A percentile compares a stretch with the other conserved stretches of the same genome.
These are phyloP conservation scores for Medicago ruthenica DNA, from an alignment of 306 rosid species.

Conservation along the genomic window DNA sequence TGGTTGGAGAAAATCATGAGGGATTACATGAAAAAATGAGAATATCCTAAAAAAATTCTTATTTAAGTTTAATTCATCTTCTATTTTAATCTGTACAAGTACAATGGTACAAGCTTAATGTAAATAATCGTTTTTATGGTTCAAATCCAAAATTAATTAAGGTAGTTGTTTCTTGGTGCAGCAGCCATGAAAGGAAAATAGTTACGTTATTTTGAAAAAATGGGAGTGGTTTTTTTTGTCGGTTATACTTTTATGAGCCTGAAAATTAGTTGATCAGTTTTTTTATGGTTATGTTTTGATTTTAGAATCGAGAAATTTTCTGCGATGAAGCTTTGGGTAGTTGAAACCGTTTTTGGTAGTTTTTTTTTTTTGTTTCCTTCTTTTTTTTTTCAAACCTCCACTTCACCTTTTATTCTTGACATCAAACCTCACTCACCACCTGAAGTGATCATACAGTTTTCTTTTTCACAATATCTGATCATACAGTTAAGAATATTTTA, in stretches of 20 bases:
- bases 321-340: not conserved
- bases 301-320: not conserved
- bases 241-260: conserved; percentile 12
- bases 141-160: conserved; percentile 17
- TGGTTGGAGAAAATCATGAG: not conserved
- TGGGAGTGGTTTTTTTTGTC: conserved; percentile 35
- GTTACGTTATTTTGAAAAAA: conserved; percentile 5
- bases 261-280: conserved; percentile 21
- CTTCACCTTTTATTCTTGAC: not conserved
- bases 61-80: conserved; percentile 33
- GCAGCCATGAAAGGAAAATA: not conserved
- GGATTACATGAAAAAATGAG: not conserved
- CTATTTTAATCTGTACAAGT: not conserved
- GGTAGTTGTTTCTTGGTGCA: not conserved
- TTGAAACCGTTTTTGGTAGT: not conserved
- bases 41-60: conserved; percentile 37
- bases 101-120: not conserved
- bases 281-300: not conserved
- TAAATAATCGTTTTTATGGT: conserved; percentile 6
- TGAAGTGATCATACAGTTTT: not conserved
- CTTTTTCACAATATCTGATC: not conserved
- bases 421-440: not conserved
- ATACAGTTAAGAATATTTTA: too few species aligned
- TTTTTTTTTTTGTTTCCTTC: too few species aligned
- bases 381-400: not conserved